Percentiles rank a stretch among this genome's conserved stretches.
These are phyloP conservation scores for Sporothrix pallida DNA, from an alignment of 2,329 filamentous ascomycete genomes.

Conservation along the genomic window DNA sequence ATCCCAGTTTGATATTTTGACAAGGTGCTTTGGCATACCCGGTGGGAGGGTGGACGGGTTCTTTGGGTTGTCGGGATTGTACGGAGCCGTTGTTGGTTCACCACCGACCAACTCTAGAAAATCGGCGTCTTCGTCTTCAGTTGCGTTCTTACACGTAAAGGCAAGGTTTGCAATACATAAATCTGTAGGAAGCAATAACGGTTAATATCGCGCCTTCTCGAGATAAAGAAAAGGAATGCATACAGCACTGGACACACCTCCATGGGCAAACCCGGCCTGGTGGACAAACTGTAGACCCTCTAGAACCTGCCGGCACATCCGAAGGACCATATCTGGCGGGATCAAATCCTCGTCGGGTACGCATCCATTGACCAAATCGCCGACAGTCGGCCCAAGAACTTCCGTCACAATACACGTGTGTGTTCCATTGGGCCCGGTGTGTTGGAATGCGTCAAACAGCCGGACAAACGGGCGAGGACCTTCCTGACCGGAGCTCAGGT, in stretches of 20 bases:
- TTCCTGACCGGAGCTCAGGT: background rate
- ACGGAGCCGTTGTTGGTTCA: background rate
- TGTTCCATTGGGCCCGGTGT: constrained; percentile 6
- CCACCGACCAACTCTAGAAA: background rate
- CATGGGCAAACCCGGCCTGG: background rate
- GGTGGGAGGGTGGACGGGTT: background rate
- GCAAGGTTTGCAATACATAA: background rate
- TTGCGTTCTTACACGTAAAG: constrained; percentile 3
- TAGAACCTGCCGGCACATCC: background rate
- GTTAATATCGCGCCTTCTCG: too few relatives aligned
- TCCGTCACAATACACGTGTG: constrained; percentile 20
- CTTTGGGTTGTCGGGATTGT: background rate
- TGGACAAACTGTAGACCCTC: constrained; percentile 4
- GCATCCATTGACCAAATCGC: background rate
- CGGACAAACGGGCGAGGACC: background rate
- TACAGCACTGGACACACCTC: background rate
- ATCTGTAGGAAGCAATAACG: too few relatives aligned
- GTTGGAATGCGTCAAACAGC: constrained; percentile 3
- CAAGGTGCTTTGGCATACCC: background rate
- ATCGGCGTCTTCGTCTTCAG: background rate
- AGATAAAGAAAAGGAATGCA: too few relatives aligned
- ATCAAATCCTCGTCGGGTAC: background rate
- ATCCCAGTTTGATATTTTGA: background rate
- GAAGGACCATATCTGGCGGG: background rate
- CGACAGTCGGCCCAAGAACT: background rate